Percentiles rank a stretch among this genome's conserved stretches.
Evolutionary conservation across 2,329 filamentous ascomycete species (phyloP).

Genomic region (Pseudophaeomoniella oleicola): DNA sequence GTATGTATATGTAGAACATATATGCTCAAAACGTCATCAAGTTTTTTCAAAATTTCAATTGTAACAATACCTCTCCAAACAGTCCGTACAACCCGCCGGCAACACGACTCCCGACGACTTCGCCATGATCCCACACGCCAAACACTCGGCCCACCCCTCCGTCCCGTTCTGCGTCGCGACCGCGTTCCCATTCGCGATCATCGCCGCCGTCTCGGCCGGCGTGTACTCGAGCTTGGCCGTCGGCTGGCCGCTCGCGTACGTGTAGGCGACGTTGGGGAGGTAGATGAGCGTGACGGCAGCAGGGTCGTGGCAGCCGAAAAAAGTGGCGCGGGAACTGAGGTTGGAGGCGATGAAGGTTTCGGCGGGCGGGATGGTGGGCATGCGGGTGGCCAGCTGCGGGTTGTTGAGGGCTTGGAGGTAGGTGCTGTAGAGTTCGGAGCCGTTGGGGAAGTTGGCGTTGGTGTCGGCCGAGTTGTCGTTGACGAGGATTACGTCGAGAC

Average conservation of each 20-base stretch:
- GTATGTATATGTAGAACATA: too few species aligned
- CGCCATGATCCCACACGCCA: background rate
- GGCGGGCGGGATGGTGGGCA: constrained; percentile 43
- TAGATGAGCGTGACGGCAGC: constrained; percentile 21
- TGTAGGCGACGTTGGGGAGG: constrained; percentile 23
- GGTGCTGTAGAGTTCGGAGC: constrained; percentile 41
- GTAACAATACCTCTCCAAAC: constrained; percentile 1
- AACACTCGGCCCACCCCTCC: background rate
- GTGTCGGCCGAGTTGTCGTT: constrained; percentile 52
- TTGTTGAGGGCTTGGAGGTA: constrained; percentile 37
- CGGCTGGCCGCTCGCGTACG: constrained; percentile 2
- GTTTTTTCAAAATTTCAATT: background rate
- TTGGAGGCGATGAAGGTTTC: constrained; percentile 43
- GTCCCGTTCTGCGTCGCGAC: constrained; percentile 1
- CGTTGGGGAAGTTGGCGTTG: constrained; percentile 43
- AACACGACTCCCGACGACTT: background rate
- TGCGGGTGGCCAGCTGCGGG: constrained; percentile 33
- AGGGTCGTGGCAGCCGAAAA: constrained; percentile 44
- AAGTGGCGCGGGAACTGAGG: constrained; percentile 44
- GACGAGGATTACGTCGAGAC: constrained; percentile 49
- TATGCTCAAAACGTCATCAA: too few species aligned
- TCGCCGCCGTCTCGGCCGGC: constrained; percentile 2
- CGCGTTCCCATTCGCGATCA: background rate
- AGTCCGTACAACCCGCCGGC: background rate
- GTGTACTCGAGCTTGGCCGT: constrained; percentile 6